Evolutionary conservation across 306 rosid genomes (phyloP), one percentile per base, ranked within the genome.

Genomic region (Psophocarpus tetragonolobus): DNA sequence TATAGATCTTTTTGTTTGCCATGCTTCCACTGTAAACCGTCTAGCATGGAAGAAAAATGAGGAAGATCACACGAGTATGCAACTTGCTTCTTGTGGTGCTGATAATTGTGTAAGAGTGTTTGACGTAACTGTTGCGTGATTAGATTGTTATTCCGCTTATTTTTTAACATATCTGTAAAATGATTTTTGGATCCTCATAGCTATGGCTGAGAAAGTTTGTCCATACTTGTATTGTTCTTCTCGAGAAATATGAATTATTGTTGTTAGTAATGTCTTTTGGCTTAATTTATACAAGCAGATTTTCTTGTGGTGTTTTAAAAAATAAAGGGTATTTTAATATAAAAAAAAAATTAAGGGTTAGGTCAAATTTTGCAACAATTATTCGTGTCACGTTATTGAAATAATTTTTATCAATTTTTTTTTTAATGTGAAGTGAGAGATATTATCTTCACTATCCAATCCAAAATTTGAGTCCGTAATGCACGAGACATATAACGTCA

Each of bases 21-120:
- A 92, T 64, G 97, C 90, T 35, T 86, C 98, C 20, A 63, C 93
- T 0, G 96, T 96, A 54, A 96, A 85, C 82, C 87, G 91, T 33
- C 67, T 96, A 79, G 86, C 92, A 2, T 92, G 99, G 98, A 85
- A 87, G 82, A 79, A 85, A 80, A 83, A 41, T 66, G 77, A 29
- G 30, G 91, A 90, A 81, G 82, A 87, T 77, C 44, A 82, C 68
- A 76, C 47, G 58, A 75, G 81, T 30, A 51, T 91, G 60, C 91
- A 90, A 84, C 88, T 96, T 23, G 99, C 96, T 83, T 96, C 98
- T n/a, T 88, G 97, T 81, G 99, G 97, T 35, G 91, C 87, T 57
- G 98, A 96, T 76, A 85, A 92, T 57, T 89, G 98, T 74, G 93
- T 89, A 47, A 88, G 97, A 84, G 90, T 96, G n/a, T 92, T 91